A percentile compares a stretch with the other conserved stretches of the same genome.
Conservation (phyloP, 2,329 filamentous ascomycete genomes). For the Cordyceps sp. region DNA sequence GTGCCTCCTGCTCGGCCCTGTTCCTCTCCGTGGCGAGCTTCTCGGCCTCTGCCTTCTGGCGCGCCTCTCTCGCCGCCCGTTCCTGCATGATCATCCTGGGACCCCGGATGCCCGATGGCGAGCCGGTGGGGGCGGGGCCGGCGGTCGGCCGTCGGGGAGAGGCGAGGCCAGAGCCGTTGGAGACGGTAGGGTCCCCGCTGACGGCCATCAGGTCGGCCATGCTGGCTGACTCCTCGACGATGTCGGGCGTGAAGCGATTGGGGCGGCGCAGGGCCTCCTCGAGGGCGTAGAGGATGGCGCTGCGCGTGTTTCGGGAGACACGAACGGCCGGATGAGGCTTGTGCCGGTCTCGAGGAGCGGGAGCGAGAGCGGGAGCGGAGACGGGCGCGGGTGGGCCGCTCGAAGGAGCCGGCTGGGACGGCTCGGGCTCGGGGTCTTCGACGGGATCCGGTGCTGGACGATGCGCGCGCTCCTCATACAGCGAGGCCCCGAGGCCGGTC, state of each 20-base stretch:
- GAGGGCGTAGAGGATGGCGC: slow-evolving; percentile 80
- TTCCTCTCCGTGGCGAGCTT: slow-evolving; percentile 35
- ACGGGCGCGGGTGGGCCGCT: too few species aligned
- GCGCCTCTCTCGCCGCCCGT: slow-evolving; percentile 59
- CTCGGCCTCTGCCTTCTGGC: slow-evolving; percentile 50
- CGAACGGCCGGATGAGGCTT: slow-evolving; percentile 33
- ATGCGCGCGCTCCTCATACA: too few species aligned
- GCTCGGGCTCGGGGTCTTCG: too few species aligned
- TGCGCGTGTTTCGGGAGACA: slow-evolving; percentile 71
- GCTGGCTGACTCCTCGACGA: slow-evolving; percentile 72
- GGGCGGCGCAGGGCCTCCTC: slow-evolving; percentile 81
- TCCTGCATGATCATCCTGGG: slow-evolving; percentile 87
- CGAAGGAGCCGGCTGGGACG: too few species aligned
- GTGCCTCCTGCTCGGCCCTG: slow-evolving; percentile 39
- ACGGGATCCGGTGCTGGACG: too few species aligned
- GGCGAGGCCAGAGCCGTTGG: slow-evolving; percentile 35
- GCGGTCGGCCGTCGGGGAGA: slow-evolving; percentile 26
- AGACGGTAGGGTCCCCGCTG: slow-evolving; percentile 35
- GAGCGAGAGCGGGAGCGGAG: slow-evolving; percentile 12
- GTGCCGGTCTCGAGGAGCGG: slow-evolving; percentile 14
- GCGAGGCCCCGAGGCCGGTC: neutral
- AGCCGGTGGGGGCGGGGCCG: slow-evolving; percentile 34
- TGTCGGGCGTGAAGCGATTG: slow-evolving; percentile 66
- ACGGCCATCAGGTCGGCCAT: slow-evolving; percentile 68
- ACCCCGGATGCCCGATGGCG: slow-evolving; percentile 55